Conservation (phyloP, 805 yeast species). For the Ogataea salicorniae region DNA sequence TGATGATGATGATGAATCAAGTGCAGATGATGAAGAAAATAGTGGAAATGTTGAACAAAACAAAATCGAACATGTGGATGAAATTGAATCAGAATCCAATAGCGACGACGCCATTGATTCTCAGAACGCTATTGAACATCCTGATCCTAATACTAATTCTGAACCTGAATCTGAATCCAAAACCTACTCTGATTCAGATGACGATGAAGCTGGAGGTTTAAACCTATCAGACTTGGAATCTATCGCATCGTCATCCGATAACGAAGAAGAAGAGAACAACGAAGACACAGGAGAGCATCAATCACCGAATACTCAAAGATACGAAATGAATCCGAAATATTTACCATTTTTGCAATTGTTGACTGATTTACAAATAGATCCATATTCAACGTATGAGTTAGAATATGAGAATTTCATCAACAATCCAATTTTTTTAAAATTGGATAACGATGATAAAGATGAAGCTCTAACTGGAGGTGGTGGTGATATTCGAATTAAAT, state of each 20-base stretch:
- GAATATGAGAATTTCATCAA: constrained; percentile 16
- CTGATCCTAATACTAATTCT: neutral
- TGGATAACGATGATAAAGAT: constrained; percentile 13
- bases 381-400: constrained; percentile 21
- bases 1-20: neutral
- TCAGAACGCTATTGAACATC: no score
- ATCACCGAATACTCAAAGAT: neutral
- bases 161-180: neutral
- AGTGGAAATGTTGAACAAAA: no score
- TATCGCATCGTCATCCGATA: neutral
- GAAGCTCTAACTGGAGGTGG: neutral
- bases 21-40: no score
- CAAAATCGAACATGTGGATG: constrained; percentile 6
- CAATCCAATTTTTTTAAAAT: constrained; percentile 19
- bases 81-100: neutral
- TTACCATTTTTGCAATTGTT: constrained; percentile 12
- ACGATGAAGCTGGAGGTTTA: neutral
- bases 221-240: neutral
- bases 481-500: constrained; percentile 8
- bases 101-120: no score
- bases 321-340: neutral
- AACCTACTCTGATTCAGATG: neutral
- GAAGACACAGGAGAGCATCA: neutral
- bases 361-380: constrained; percentile 10
- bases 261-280: neutral